A percentile compares a stretch with the other conserved stretches of the same genome.
Conservation (phyloP, 306 rosid species). For the Cucurbita ficifolia region DNA sequence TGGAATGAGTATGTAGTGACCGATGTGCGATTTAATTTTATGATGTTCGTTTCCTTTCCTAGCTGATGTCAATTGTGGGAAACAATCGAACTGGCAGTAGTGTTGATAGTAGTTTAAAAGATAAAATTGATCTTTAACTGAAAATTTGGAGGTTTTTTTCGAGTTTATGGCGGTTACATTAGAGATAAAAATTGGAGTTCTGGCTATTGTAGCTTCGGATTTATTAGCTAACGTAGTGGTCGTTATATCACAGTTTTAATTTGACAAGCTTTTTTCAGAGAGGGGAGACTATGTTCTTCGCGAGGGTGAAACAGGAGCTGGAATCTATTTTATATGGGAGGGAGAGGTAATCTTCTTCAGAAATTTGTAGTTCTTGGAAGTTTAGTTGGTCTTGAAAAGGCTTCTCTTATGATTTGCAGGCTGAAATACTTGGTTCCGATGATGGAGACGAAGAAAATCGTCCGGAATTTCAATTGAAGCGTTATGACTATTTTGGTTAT, state of each 20-base stretch:
- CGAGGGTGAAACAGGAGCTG: conserved; percentile 64
- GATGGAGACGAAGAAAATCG: conserved; percentile 38
- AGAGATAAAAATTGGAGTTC: not conserved
- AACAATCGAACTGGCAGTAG: not conserved
- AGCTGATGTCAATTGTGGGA: not conserved
- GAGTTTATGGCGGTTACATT: not conserved
- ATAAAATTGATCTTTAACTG: not conserved
- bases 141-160: not conserved
- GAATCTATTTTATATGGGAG: conserved; percentile 77
- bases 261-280: conserved; percentile 25
- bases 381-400: not conserved
- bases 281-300: conserved; percentile 54
- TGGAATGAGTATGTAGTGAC: not conserved
- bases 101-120: not conserved
- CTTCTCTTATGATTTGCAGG: conserved; percentile 34
- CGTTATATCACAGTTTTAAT: not conserved
- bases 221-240: not conserved
- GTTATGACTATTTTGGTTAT: conserved; percentile 75
- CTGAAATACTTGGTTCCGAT: conserved; percentile 50
- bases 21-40: not conserved
- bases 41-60: not conserved
- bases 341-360: conserved; percentile 56
- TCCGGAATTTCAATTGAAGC: conserved; percentile 56
- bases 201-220: not conserved
- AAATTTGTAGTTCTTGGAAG: not conserved